Conservation (phyloP, 2,329 filamentous ascomycete species). For the Eutypa lata region DNA sequence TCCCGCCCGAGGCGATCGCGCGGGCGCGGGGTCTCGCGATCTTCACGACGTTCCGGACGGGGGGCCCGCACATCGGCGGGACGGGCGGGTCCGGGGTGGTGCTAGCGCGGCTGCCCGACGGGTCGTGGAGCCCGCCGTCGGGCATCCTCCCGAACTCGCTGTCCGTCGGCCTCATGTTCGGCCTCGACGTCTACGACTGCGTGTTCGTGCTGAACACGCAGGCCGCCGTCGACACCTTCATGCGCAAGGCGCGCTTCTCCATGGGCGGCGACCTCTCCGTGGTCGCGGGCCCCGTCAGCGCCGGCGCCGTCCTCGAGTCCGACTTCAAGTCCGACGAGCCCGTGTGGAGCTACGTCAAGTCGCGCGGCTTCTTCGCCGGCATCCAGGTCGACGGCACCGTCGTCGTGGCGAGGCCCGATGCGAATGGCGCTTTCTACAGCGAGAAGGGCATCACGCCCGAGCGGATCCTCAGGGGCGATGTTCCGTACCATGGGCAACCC, state of each 20-base stretch:
- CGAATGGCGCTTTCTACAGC: constrained; percentile 84
- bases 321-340: constrained; percentile 54
- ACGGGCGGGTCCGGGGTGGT: constrained; percentile 65
- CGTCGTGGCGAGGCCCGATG: constrained; percentile 80
- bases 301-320: constrained; percentile 70
- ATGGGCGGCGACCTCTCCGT: constrained; percentile 77
- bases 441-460: constrained; percentile 46
- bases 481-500: constrained; percentile 28
- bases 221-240: constrained; percentile 74
- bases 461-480: constrained; percentile 45
- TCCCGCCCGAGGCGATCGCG: constrained; percentile 57
- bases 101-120: constrained; percentile 59
- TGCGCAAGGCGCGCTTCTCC: constrained; percentile 64
- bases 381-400: constrained; percentile 85
- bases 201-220: constrained; percentile 81
- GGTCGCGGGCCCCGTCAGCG: constrained; percentile 65
- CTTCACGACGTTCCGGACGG: constrained; percentile 66
- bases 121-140: constrained; percentile 75
- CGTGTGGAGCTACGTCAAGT: constrained; percentile 85
- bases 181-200: constrained; percentile 85
- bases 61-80: constrained; percentile 60
- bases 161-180: constrained; percentile 75
- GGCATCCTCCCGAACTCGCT: constrained; percentile 80
- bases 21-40: constrained; percentile 68
- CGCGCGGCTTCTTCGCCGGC: constrained; percentile 81